Evolutionary conservation across 2,329 filamentous ascomycete genomes (phyloP).

Genomic region (Aspergillus sp.): DNA sequence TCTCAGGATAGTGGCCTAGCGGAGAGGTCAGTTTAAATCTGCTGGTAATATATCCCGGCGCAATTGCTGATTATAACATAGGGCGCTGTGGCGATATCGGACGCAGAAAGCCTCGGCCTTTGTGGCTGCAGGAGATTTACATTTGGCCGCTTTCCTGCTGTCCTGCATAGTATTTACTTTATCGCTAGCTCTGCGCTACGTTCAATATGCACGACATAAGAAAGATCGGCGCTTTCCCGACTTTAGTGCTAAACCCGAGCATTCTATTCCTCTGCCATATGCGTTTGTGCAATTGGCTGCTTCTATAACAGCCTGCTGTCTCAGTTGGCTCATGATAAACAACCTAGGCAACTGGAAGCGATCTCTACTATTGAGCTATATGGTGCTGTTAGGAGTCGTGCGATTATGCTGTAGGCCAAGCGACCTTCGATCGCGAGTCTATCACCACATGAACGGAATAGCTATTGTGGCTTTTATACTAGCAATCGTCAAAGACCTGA

Average conservation of each 20-base stretch:
- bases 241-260: not conserved
- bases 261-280: conserved; percentile 6
- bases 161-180: conserved; percentile 15
- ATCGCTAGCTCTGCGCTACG: conserved; percentile 6
- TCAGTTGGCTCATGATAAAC: conserved; percentile 9
- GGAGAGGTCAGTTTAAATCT: not conserved
- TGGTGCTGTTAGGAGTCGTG: conserved; percentile 14
- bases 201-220: not conserved
- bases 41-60: too few relatives aligned
- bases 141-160: conserved; percentile 14
- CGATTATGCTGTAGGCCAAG: conserved; percentile 12
- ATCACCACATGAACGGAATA: conserved; percentile 20
- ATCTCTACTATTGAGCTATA: conserved; percentile 18
- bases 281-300: conserved; percentile 12
- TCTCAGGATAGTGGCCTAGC: not conserved
- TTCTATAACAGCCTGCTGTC: conserved; percentile 10
- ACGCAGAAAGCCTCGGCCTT: conserved; percentile 16
- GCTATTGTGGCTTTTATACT: conserved; percentile 13
- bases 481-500: conserved; percentile 14
- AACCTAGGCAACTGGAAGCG: conserved; percentile 13
- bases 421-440: conserved; percentile 9
- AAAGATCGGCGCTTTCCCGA: too few relatives aligned
- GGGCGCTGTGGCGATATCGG: conserved; percentile 18
- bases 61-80: not conserved
- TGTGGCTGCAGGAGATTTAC: conserved; percentile 18